Conservation (phyloP, 768 basidiomycete species). For the Auriscalpium vulgare region DNA sequence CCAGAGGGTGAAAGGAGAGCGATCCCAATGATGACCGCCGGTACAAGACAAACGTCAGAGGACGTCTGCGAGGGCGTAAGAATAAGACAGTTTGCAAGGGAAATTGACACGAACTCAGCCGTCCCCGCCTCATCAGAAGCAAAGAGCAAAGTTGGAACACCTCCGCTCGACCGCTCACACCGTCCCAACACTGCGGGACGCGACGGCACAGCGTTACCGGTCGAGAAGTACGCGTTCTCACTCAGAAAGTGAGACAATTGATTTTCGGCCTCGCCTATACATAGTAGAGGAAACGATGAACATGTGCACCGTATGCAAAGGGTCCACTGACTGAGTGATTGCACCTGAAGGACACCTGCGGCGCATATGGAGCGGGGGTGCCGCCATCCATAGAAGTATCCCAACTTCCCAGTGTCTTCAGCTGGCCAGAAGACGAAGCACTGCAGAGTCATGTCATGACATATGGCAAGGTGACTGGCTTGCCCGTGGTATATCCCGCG, state of each 20-base stretch:
- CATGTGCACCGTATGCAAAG: not conserved
- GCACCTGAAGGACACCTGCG: slow-evolving; percentile 8
- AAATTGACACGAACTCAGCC: not conserved
- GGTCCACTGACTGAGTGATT: slow-evolving; percentile 2
- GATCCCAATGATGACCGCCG: not conserved
- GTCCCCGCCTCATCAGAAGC: not conserved
- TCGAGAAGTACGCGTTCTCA: not conserved
- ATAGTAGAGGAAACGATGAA: not conserved
- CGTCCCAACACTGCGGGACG: not conserved
- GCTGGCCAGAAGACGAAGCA: slow-evolving; percentile 12
- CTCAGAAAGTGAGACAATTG: not conserved
- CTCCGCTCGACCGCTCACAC: not conserved
- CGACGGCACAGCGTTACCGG: not conserved
- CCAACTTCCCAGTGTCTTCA: slow-evolving; percentile 6
- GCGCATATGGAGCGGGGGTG: slow-evolving; percentile 8
- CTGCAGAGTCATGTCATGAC: slow-evolving; percentile 8
- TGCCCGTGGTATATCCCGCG: no score
- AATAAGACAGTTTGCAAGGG: not conserved
- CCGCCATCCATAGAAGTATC: slow-evolving; percentile 13
- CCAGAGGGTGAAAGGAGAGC: not conserved
- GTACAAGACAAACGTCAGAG: not conserved
- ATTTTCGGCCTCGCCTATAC: slow-evolving; percentile 5
- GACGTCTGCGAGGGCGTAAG: not conserved
- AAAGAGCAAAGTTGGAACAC: not conserved
- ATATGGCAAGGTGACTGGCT: no score